Base-by-base conservation (phyloP, 2,329 filamentous ascomycete species). In the Trichophyton rubrum region DNA sequence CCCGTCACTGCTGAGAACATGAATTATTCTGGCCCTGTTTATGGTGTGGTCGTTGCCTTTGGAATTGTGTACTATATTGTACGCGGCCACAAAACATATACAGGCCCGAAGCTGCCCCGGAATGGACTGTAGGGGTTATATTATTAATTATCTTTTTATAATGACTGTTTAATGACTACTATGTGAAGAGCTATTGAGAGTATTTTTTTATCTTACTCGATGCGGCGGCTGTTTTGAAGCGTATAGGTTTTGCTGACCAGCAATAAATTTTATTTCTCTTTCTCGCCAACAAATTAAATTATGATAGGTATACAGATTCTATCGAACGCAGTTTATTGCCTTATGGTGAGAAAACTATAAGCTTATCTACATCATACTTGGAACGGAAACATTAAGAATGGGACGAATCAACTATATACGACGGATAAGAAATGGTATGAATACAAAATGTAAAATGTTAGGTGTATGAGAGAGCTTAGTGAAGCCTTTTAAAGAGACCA, bases 1-100 rank as follows among this genome's bases (percentile, higher is more conserved):
- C 56, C 60, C 3, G 53, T 63, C 17, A 58, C 4, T 24, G 40
- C 43, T 0, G 49, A 41, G 47, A 47, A 43, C 7, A 62, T 65
- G 57, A 64, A 65, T 35, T 65, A 60, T 55, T 68, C 77, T 61
- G 77, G 69, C 27, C 67, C 78, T 38, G 71, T 80, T 27, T 78
- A 76, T 59, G 67, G 65, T 30, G 71, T 65, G 6, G 70, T 73
- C 8, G 70, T 76, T 62, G 40, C 72, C n/a, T 72, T 77, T 59
- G 70, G 71, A 0, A 64, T 72, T 6, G 64, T 68, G 7, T 76
- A 74, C 62, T 78, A 77, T 62, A 64, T 70, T 45, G 62, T 71
- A 30, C 61, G 66, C 27, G 70, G 69, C 6, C 63, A 57, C 9
- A 57, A 57, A 43, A 57, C 55, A 2, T 57, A 41, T 43, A 15